Evolutionary conservation across 1,284 basidiomycete species (phyloP), one percentile per base, ranked within the genome.

Genomic region (Apiotrichum brassicae): DNA sequence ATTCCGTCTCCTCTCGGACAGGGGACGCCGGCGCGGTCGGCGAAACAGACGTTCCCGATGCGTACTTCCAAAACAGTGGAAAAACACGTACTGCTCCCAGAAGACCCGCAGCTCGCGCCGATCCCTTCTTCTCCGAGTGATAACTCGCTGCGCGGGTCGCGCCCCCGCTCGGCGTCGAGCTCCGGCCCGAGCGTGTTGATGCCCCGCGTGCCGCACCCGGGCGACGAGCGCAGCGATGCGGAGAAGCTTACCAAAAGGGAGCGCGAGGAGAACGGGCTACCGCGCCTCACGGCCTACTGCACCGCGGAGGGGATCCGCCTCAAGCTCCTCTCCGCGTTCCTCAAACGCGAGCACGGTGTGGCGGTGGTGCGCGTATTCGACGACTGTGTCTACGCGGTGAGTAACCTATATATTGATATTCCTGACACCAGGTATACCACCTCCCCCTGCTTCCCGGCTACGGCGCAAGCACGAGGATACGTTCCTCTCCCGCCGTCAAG

Each of bases 301-400:
- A 79, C 93, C 6, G 87, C 87, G 3, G 86, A 91, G 57, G 79
- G 78, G 2, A 84, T 91, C 66, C 83, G 82, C 60, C 84, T 87
- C 79, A 90, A 88, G 67, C 73, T 86, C 1, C 73, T 92, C 19
- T 69, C 72, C 7, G 83, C 84, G 6, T 95, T 93, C 63, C 68
- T 95, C 66, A 92, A 92, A 70, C 77, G 92, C 46, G 93, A 97
- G 66, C 93, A 97, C 66, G 93, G 92, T 46, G 90, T 94, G 11
- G 78, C 80, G 1, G 90, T 92, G 0, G 70, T 74, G 5, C 78
- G 92, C 49, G 81, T 91, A 2, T 97, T 89, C 64, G 92, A 97
- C 66, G 92, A 97, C 71, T 92, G 91, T 3, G 76, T 91, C 56
- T 97, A 93, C 73, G 87, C 84, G 43, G 88, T 92, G 57, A 73